phyloP scores from a whole-genome alignment of 495 filamentous ascomycete genomes.

The Astrothelium macrocarpum region DNA sequence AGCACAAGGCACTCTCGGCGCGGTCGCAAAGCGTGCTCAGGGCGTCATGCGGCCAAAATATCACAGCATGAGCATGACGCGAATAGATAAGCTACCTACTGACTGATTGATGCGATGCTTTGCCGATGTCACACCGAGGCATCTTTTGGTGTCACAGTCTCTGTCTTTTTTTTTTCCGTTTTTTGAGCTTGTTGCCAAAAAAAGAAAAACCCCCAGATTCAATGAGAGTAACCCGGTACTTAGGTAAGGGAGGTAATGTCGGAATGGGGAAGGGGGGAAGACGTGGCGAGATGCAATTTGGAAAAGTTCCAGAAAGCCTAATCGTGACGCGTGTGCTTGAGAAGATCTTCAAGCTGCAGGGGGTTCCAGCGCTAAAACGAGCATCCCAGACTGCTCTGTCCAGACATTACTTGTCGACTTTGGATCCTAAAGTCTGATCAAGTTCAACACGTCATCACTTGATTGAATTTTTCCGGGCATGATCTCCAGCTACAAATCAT shows the following conservation, averaged over 20 bases:
- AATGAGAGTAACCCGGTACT: too few relatives aligned
- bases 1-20: background rate
- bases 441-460: background rate
- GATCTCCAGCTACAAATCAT: background rate
- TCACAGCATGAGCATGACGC: constrained; percentile 2
- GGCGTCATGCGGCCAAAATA: constrained; percentile 6
- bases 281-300: background rate
- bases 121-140: background rate
- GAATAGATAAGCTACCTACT: background rate
- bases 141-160: background rate
- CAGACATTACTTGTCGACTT: background rate
- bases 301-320: constrained; percentile 3
- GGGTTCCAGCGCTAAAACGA: background rate
- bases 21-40: background rate
- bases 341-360: background rate
- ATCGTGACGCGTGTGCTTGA: background rate
- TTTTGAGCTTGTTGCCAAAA: background rate
- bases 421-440: background rate
- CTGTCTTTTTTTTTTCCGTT: too few relatives aligned
- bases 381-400: background rate
- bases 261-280: too few relatives aligned
- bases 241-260: too few relatives aligned
- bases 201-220: too few relatives aligned
- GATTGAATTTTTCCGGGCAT: background rate
- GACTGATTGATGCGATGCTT: background rate